Evolutionary conservation across 441 rosid genomes (phyloP), one percentile per base, ranked within the genome.

Genomic region (Hura crepitans): DNA sequence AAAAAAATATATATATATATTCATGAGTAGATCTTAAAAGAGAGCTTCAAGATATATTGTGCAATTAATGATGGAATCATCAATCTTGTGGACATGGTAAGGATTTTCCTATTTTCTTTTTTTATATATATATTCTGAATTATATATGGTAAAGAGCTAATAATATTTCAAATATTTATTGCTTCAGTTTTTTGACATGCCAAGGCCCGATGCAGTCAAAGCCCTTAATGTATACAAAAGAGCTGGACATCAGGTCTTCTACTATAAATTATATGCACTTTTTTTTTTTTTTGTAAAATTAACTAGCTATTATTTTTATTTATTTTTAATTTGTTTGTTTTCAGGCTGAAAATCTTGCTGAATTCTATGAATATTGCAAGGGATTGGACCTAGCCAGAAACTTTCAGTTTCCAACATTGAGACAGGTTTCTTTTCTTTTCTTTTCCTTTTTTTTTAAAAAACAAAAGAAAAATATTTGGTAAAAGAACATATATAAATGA

Each of bases 1-100:
- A n/a, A n/a, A n/a, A n/a, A n/a, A n/a, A n/a, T n/a, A n/a, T n/a
- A n/a, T n/a, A n/a, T 35, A 35, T 4, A 4, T 35, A 35, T 35
- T 8, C 39, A 3, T 3, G 39, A 0, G 56, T 69, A 87, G 93
- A 84, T 92, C 31, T 78, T 92, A 66, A 92, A 92, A 73, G 97
- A 92, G 79, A 92, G 97, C 82, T 90, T 92, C 78, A 92, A 92
- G 80, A 82, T 92, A 77, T 92, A 90, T 62, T 90, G 97, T 68
- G 95, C 93, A 27, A 81, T 92, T 64, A 90, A 92, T 25, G 96
- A 92, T 33, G 97, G 98, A 71, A 92, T 92, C 72, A 90, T 92
- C 76, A 89, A 85, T 77, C 93, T 92, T 30, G 97, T 90, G 18
- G 98, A 92, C 79, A 85, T 89, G 95, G 98, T 92, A 42, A 42